Conservation (phyloP, 805 yeast genomes). For the Diddensiella santjacobensis region DNA sequence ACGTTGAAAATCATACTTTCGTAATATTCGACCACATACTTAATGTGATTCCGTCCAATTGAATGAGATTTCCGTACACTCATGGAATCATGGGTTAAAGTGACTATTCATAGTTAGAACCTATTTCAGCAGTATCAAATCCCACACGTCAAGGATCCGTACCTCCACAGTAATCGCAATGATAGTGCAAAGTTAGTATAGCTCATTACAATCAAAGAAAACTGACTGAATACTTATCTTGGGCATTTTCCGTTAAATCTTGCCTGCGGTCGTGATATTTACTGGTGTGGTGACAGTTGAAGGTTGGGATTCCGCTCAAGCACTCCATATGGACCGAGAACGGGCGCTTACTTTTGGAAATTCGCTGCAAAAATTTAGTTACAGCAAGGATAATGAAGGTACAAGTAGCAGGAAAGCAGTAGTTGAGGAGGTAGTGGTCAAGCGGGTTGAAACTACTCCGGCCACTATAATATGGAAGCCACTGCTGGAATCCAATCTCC, state of each 20-base stretch:
- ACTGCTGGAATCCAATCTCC: conserved; percentile 30
- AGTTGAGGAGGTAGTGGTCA: neutral
- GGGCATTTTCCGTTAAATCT: conserved; percentile 19
- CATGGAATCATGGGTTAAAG: conserved; percentile 81
- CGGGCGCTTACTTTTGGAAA: neutral
- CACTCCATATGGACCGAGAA: neutral
- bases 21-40: conserved; percentile 69
- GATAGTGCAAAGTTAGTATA: conserved; percentile 19
- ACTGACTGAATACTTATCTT: conserved; percentile 24
- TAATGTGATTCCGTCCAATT: conserved; percentile 71
- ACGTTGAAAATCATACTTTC: conserved; percentile 38
- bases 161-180: conserved; percentile 77
- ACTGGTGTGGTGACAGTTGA: neutral
- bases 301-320: neutral
- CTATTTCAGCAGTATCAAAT: neutral
- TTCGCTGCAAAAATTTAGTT: neutral
- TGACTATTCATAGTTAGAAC: conserved; percentile 37
- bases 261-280: neutral
- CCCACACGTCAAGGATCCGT: conserved; percentile 21
- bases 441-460: neutral
- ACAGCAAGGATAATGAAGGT: neutral
- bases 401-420: neutral
- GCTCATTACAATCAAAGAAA: neutral
- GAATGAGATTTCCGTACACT: conserved; percentile 81
- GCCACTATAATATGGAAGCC: conserved; percentile 17